Base-by-base conservation (phyloP, 2,329 filamentous ascomycete species). In the Mollisiaceae sp. region DNA sequence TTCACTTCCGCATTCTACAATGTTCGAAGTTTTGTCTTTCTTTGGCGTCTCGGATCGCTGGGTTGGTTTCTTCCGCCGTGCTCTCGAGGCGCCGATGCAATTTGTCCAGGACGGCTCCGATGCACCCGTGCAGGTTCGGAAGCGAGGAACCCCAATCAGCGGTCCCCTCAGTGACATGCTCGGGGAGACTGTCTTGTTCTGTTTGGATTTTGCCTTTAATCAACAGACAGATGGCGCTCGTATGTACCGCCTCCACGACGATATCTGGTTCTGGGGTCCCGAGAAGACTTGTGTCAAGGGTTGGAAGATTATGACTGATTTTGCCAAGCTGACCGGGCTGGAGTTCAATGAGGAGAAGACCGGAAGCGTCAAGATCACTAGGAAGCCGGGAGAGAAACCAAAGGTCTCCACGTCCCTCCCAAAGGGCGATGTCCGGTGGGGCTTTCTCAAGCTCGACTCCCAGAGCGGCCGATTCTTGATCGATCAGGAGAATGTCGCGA, bases 181-280 rank as follows among this genome's bases (percentile, higher is more conserved):
- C 57, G 84, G 85, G 0, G 89, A 91, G 72, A 77, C 81, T 0
- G 78, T 88, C 0, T 76, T 91, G 0, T 90, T 90, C 72, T 87
- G 85, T 67, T 82, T 90, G 70, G 89, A 91, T 71, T 87, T 87
- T 70, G 82, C 85, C 0, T 82, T 91, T 63, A 90, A 89, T 64
- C 82, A 85, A 65, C 75, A 78, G 2, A 88, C 87, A 0, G 70
- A 75, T 6, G 86, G 86, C 0, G 77, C 78, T 1, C 78, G 81
- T n/a, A 75, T 90, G 12, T 88, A 88, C 73, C 84, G 89, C 14
- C 79, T 89, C 43, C 83, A 89, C 59, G 88, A 90, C 67, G 87
- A 90, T 68, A 80, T 90, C 60, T 91, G 87, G 87, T 87, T 90
- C 73, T 90, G 88, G 87, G 82, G 83, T n/a, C 79, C 85, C 11